Conservation (phyloP, 2,329 filamentous ascomycete species). For the Penicillium sp. region DNA sequence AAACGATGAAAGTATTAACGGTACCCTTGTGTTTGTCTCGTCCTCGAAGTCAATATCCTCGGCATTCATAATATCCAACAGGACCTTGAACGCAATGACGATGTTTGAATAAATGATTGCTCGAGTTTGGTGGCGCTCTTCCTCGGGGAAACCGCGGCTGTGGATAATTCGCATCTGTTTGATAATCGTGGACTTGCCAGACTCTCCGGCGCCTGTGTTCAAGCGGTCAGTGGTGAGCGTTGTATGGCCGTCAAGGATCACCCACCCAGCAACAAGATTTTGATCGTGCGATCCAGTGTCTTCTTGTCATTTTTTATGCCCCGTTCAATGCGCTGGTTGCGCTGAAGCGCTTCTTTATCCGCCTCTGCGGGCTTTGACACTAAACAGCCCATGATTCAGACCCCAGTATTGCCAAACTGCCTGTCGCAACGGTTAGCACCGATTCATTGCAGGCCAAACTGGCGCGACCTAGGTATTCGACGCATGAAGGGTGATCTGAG, state of each 20-base stretch:
- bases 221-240: constrained; percentile 28
- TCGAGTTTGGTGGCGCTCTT: constrained; percentile 89
- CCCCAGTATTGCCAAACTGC: constrained; percentile 4
- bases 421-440: constrained; percentile 9
- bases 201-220: constrained; percentile 83
- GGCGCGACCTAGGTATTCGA: background rate
- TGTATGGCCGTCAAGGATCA: constrained; percentile 9
- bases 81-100: constrained; percentile 85
- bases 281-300: constrained; percentile 81
- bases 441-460: constrained; percentile 1
- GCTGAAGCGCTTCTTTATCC: constrained; percentile 45
- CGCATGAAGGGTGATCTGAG: constrained; percentile 18
- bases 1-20: constrained; percentile 27
- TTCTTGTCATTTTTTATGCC: constrained; percentile 85
- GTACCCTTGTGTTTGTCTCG: constrained; percentile 73
- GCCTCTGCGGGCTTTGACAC: constrained; percentile 43
- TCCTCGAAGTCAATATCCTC: constrained; percentile 77
- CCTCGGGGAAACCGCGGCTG: constrained; percentile 83
- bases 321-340: constrained; percentile 75
- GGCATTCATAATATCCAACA: constrained; percentile 88
- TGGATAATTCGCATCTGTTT: constrained; percentile 99
- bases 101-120: constrained; percentile 96
- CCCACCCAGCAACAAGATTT: constrained; percentile 87
- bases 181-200: constrained; percentile 92
- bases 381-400: constrained; percentile 46